These are phyloP conservation scores for Somion occarium DNA, from an alignment of 1,284 basidiomycete genomes.

Conservation along the genomic window DNA sequence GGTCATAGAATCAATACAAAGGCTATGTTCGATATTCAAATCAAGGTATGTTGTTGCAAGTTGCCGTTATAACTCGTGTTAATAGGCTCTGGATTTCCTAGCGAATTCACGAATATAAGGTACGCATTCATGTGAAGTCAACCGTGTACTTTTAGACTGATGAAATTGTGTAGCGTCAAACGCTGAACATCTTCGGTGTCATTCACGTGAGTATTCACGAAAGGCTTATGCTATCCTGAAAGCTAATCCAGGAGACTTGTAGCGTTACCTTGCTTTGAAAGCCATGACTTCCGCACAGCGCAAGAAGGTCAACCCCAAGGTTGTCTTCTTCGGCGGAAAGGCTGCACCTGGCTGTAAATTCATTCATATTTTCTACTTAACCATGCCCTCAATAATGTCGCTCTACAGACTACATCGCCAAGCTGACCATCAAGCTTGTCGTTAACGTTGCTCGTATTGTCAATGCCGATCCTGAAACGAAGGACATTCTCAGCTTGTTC, in stretches of 20 bases:
- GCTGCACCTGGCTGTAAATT: slow-evolving; percentile 71
- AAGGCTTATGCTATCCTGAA: background rate
- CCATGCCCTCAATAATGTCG: slow-evolving; percentile 7
- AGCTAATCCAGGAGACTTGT: slow-evolving; percentile 6
- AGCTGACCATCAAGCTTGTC: slow-evolving; percentile 87
- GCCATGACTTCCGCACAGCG: slow-evolving; percentile 70
- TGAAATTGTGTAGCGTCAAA: slow-evolving; percentile 71
- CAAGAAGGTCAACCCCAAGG: slow-evolving; percentile 75
- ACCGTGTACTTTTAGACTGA: too few relatives aligned
- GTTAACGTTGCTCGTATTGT: slow-evolving; percentile 83
- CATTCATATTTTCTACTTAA: background rate
- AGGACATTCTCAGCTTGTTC: slow-evolving; percentile 75
- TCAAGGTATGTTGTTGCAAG: slow-evolving; percentile 55
- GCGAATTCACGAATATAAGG: slow-evolving; percentile 88
- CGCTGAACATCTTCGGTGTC: slow-evolving; percentile 80
- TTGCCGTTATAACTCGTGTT: background rate
- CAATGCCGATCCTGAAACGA: slow-evolving; percentile 84
- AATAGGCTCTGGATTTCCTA: slow-evolving; percentile 21
- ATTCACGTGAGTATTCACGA: slow-evolving; percentile 57
- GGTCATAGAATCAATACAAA: slow-evolving; percentile 73
- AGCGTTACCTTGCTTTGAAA: slow-evolving; percentile 84
- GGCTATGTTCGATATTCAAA: slow-evolving; percentile 90
- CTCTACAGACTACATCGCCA: slow-evolving; percentile 67
- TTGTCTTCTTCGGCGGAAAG: slow-evolving; percentile 89
- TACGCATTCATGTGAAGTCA: slow-evolving; percentile 24